Conservation (phyloP, 768 basidiomycete genomes). For the Russula sp. region DNA sequence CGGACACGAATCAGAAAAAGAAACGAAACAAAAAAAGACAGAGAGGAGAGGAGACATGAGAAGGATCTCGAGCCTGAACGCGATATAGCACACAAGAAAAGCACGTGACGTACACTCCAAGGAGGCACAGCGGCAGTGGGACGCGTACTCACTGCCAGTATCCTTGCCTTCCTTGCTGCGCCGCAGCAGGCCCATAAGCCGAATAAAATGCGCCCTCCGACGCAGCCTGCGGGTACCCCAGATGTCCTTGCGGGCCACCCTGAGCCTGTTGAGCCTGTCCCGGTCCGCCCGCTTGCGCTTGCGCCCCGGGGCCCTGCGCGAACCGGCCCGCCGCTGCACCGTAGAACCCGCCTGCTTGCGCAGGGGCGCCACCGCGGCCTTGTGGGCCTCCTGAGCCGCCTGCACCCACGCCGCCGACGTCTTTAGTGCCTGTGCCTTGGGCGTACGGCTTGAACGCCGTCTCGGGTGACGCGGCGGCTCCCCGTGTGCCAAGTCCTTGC, state of each 20-base stretch:
- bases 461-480: constrained; percentile 58
- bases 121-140: constrained; percentile 1
- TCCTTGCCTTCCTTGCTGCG: constrained; percentile 37
- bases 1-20: constrained; percentile 21
- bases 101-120: not conserved
- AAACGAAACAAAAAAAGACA: constrained; percentile 18
- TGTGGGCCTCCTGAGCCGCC: constrained; percentile 34
- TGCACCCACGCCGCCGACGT: constrained; percentile 37
- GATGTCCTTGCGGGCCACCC: constrained; percentile 45
- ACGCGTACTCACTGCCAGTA: constrained; percentile 36
- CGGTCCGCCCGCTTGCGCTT: constrained; percentile 44
- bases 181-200: constrained; percentile 43
- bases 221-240: constrained; percentile 56
- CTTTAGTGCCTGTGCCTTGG: constrained; percentile 49
- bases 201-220: constrained; percentile 60
- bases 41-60: constrained; percentile 15
- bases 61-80: constrained; percentile 5
- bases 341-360: constrained; percentile 42
- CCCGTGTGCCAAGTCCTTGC: constrained; percentile 49
- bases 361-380: constrained; percentile 38
- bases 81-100: constrained; percentile 9
- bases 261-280: constrained; percentile 35
- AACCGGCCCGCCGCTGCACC: constrained; percentile 36
- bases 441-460: constrained; percentile 70
- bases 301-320: constrained; percentile 29